Evolutionary conservation across 768 basidiomycete species (phyloP).

Genomic region (Cantharellus cinnabarinus): DNA sequence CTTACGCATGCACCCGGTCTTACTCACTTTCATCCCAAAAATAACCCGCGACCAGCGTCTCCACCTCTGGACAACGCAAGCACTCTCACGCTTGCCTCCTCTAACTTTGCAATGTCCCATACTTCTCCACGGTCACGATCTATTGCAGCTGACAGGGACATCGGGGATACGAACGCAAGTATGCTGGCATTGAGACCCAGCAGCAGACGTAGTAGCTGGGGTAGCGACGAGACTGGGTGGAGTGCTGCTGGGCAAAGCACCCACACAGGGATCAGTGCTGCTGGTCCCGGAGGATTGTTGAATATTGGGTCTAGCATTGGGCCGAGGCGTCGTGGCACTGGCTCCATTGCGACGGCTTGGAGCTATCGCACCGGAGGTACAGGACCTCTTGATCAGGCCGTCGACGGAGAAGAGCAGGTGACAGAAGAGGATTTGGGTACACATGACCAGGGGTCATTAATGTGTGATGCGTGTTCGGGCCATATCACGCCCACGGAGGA

Average conservation of each 20-base stretch:
- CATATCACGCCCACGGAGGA: neutral
- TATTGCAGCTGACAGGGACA: slow-evolving; percentile 23
- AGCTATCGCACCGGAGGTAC: neutral
- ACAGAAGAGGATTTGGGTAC: neutral
- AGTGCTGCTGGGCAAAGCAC: slow-evolving; percentile 28
- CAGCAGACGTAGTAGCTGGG: slow-evolving; percentile 79
- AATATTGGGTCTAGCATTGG: neutral
- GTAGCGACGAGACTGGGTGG: slow-evolving; percentile 76
- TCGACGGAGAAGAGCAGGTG: slow-evolving; percentile 3
- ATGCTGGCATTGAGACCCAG: slow-evolving; percentile 75
- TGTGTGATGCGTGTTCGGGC: neutral
- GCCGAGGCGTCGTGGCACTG: neutral
- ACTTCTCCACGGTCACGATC: slow-evolving; percentile 2
- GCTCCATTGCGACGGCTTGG: neutral
- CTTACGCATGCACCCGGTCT: slow-evolving; percentile 69
- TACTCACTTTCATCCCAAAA: slow-evolving; percentile 80
- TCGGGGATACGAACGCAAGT: slow-evolving; percentile 60
- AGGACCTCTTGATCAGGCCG: slow-evolving; percentile 1
- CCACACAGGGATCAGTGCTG: neutral
- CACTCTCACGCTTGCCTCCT: slow-evolving; percentile 79
- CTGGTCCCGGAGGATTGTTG: neutral
- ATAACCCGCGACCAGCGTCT: slow-evolving; percentile 85
- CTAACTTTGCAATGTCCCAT: slow-evolving; percentile 42
- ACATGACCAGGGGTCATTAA: neutral
- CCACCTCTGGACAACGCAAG: slow-evolving; percentile 86